Evolutionary conservation across 305 asterid species (phyloP), one percentile per base, ranked within the genome.

Genomic region (Salvia sclarea): DNA sequence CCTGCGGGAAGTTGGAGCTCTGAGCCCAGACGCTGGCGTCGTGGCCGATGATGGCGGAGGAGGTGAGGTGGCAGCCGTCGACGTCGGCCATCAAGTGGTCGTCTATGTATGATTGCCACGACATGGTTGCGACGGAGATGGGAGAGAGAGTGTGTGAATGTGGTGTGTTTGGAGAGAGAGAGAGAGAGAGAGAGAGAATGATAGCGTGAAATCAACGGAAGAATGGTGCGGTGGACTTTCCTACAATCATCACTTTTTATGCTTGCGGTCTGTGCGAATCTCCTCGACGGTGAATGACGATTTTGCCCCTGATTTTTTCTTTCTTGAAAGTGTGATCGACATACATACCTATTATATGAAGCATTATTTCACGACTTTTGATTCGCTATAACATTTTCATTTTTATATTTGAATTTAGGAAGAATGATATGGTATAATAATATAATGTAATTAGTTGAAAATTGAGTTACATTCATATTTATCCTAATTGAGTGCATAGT

Each of bases 41-140:
- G 28, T 61, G 82, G 54, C 86, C 86, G 11, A 82, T n/a, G 70
- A 82, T 82, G 54, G 86, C 86, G 57, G 86, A 25, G 65, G 86
- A 62, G 52, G 82, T 67, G 67, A 82, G 86, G 59, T 76, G 80
- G 76, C 43, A 2, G 72, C 82, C 83, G 72, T 82, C 86, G 35
- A 73, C 17, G 0, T 79, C 86, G 61, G 80, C 83, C 86, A 82
- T 79, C 86, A 82, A 76, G 71, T 82, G 82, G 76, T 82, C 86
- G 56, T 82, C 86, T 37, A 82, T 76, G 83, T 82, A 82, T 8
- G 83, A 73, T 79, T 82, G 86, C 86, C 86, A 82, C 79, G 86
- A 82, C 86, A 82, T 87, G 77, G 81, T 81, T 75, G 44, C 49
- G 73, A 1, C 2, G 45, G 30, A 50, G 43, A 48, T 44, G 33